Base-by-base conservation (phyloP, 2,329 filamentous ascomycete species). In the Alternaria triticina region DNA sequence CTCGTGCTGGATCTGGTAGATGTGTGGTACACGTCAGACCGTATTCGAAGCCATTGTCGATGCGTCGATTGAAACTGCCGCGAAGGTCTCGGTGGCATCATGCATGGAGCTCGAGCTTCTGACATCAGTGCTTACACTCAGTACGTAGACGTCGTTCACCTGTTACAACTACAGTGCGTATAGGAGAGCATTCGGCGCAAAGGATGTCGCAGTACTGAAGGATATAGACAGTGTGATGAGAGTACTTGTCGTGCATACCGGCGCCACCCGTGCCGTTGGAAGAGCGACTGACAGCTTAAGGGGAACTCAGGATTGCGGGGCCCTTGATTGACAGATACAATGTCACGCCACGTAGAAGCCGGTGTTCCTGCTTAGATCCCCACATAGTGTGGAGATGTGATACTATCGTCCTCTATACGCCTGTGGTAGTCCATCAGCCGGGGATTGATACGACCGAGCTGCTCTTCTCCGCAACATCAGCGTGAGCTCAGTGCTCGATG, bases 11-110 rank as follows among this genome's bases (percentile, higher is more conserved):
- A 33, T 46, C 25, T 51, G 25, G 28, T 25, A 23, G 22, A 47
- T 12, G 20, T 40, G 36, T 46, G 46, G 51, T 40, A 55, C 61
- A 63, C 57, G 61, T 60, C 46, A 63, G 51, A 56, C 46, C 51
- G 51, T 60, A 56, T 56, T 55, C 13, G 10, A 25, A 17, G 36
- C 36, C 22, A 49, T 15, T 43, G 28, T 56, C 36, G 10, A 55
- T n/a, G 13, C 27, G 6, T 51, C 13, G 23, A 17, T 23, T 12
- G 13, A 47, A 33, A 44, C 5, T 25, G 15, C 30, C 25, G 33
- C 45, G 33, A 43, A 33, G 6, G 46, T 30, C 20, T 51, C 9
- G 23, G n/a, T 3, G 23, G 22, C 30, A 40, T 60, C 22, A 15
- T 40, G 28, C 43, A 40, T 47, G 40, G 17, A 60, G 22, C 51